These are phyloP conservation scores for Wickerhamiella sergipiensis DNA, from an alignment of 805 yeast genomes.

Conservation along the genomic window DNA sequence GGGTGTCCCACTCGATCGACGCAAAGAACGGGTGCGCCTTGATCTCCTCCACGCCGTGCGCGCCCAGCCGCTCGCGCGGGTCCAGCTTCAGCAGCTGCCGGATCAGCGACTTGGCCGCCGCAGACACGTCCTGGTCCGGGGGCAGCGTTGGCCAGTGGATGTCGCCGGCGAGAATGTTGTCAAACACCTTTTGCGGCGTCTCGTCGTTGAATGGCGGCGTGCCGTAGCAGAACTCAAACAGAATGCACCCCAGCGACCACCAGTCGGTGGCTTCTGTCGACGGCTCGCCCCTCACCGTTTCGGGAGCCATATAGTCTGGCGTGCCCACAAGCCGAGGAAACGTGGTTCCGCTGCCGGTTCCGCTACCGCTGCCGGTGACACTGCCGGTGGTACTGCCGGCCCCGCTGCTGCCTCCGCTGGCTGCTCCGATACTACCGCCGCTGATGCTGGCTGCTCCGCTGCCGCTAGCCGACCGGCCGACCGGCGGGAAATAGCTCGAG, in stretches of 20 bases:
- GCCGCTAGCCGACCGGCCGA: background rate
- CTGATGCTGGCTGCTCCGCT: no score
- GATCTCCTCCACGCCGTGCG: constrained; percentile 71
- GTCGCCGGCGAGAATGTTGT: constrained; percentile 56
- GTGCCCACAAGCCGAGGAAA: constrained; percentile 76
- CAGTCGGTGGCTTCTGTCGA: constrained; percentile 86
- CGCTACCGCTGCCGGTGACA: constrained; percentile 2
- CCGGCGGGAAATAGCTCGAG: background rate
- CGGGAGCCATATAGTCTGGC: constrained; percentile 96
- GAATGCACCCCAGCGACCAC: constrained; percentile 97
- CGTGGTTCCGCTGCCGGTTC: constrained; percentile 1
- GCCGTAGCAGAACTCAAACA: constrained; percentile 85
- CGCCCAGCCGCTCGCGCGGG: constrained; percentile 50
- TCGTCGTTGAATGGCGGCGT: constrained; percentile 87
- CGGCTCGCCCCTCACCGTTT: constrained; percentile 71
- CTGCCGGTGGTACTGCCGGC: background rate
- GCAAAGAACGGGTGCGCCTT: constrained; percentile 65
- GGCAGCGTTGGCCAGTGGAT: constrained; percentile 73
- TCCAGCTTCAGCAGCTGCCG: constrained; percentile 45
- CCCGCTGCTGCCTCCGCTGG: background rate
- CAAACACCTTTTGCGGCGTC: constrained; percentile 68
- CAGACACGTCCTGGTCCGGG: constrained; percentile 33
- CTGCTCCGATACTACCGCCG: background rate
- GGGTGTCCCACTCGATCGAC: constrained; percentile 52
- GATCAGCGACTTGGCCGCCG: constrained; percentile 65